Conservation (phyloP, 495 filamentous ascomycete species). For the Neurospora discreta region DNA sequence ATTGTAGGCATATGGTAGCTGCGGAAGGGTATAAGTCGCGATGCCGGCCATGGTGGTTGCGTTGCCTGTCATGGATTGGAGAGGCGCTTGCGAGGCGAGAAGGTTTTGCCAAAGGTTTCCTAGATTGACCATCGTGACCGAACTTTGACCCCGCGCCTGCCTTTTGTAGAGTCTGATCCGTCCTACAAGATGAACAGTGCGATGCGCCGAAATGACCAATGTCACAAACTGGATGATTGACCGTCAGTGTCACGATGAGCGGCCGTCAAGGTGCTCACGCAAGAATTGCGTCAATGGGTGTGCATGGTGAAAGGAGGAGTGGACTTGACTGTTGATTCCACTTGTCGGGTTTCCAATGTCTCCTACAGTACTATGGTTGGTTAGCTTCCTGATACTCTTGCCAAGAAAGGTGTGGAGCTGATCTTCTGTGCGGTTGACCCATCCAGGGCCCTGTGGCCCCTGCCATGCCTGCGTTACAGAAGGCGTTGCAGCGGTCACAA, state of each 20-base stretch:
- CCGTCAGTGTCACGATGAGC: background rate
- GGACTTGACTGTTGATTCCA: background rate
- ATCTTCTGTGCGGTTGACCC: too few relatives aligned
- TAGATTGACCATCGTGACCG: conserved; percentile 21
- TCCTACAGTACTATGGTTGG: background rate
- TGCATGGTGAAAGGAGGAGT: background rate
- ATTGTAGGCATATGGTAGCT: conserved; percentile 35
- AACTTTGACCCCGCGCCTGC: background rate
- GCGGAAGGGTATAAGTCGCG: conserved; percentile 26
- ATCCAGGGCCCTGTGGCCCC: background rate
- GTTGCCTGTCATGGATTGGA: conserved; percentile 13
- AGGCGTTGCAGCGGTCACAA: background rate
- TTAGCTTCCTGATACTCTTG: background rate
- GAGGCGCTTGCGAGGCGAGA: conserved; percentile 16
- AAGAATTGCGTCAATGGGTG: background rate
- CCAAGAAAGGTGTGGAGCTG: background rate
- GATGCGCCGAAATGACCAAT: background rate
- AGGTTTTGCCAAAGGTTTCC: conserved; percentile 18
- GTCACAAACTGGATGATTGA: background rate
- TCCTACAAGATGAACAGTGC: background rate
- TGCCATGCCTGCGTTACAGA: background rate
- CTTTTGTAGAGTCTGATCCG: background rate
- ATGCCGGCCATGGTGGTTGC: conserved; percentile 18
- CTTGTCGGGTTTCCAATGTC: background rate
- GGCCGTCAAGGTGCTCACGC: background rate